Conservation (phyloP, 352 stramenopile species). For the Globisporangium polare region DNA sequence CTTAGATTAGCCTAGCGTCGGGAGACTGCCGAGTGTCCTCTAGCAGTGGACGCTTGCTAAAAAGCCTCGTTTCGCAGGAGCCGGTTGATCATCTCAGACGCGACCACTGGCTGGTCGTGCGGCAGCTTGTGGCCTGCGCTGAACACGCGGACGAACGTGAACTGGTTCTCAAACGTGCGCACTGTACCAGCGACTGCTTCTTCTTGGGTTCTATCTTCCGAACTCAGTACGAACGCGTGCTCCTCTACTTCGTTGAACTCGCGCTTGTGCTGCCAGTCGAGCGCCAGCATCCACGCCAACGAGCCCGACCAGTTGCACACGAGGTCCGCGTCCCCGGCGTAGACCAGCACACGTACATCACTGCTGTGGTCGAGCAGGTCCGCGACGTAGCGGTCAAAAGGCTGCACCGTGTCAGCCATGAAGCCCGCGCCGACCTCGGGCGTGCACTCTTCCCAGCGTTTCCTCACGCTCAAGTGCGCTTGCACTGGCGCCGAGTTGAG, state of each 20-base stretch:
- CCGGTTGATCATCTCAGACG: constrained; percentile 89
- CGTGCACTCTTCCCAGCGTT: constrained; percentile 90
- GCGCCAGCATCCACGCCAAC: constrained; percentile 85
- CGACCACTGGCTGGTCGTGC: constrained; percentile 86
- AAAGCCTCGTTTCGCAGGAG: constrained; percentile 63
- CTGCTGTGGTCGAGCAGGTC: constrained; percentile 76
- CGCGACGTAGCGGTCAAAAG: constrained; percentile 51
- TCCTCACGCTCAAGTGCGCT: constrained; percentile 23
- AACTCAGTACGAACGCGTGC: constrained; percentile 21
- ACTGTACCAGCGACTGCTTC: constrained; percentile 27
- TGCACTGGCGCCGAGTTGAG: constrained; percentile 8
- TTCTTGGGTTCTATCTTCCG: constrained; percentile 2
- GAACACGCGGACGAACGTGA: constrained; percentile 93
- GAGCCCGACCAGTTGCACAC: constrained; percentile 97
- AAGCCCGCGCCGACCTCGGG: constrained; percentile 89
- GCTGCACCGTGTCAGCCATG: background rate
- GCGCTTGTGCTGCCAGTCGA: constrained; percentile 77
- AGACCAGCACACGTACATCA: constrained; percentile 87
- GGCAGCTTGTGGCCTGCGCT: constrained; percentile 94
- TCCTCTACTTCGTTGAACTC: constrained; percentile 69
- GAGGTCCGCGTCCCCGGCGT: constrained; percentile 95
- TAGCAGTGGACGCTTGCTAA: too few species aligned
- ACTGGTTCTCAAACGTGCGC: constrained; percentile 37
- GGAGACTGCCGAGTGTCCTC: too few species aligned
- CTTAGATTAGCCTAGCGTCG: too few species aligned